Base-by-base conservation (phyloP, 192 early-diverging fungal species). In the Backusella australiensis region DNA sequence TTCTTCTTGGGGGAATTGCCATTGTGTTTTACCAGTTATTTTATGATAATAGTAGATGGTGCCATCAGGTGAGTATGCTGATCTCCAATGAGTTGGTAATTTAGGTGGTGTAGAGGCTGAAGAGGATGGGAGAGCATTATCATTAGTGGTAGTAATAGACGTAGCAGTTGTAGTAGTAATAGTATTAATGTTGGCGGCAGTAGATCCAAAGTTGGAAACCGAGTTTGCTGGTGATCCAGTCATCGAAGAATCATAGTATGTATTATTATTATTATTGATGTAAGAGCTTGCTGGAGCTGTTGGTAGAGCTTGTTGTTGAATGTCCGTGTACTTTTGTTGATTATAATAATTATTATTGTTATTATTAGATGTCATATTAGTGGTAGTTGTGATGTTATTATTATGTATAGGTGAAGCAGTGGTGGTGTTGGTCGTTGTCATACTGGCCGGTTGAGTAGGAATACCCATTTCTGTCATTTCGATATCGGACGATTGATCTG, bases 21-120 rank as follows among this genome's bases (percentile, higher is more conserved):
- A 90, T 52, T 86, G 87, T 34, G 85, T 84, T 56, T 84, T 77
- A 12, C 81, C 78, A 2, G 87, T 90, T 15, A 87, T 74, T 42
- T 79, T 76, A 69, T 88, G 85, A 59, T 85, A 89, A 67, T 88
- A 88, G 42, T 88, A 90, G 3, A 85, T 72, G 21, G 75, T 78
- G 14, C 85, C 85, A 39, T 87, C 84, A 9, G 80, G 53, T 56
- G 83, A 81, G 1, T 39, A 78, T 9, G 85, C 85, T 53, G 75
- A 80, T 49, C 78, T 75, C 88, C 88, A 89, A 49, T 86, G 80
- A 19, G 83, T 80, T 14, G 88, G 86, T 12, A 88, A 75, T 65
- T 83, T 78, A 34, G 41, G 35, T 8, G 70, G 21, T 9, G 70
- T 72, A 7, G 39, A 14, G 0, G 34, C 2, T 39, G 38, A 39